A percentile compares a stretch with the other conserved stretches of the same genome.
phyloP scores from a whole-genome alignment of 1,139 yeast genomes.

The Candida buenavistaensis region DNA sequence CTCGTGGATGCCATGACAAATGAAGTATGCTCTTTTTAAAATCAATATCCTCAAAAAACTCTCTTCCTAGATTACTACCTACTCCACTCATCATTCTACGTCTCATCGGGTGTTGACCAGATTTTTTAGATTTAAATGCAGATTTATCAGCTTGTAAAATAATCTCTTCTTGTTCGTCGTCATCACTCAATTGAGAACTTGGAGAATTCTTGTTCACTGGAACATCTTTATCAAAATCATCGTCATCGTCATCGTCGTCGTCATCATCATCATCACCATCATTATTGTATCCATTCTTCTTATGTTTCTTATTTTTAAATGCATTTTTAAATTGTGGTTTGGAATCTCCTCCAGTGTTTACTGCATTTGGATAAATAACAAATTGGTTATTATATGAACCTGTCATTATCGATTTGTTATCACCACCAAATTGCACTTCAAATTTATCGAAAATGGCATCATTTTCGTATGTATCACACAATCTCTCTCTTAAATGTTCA shows the following conservation, averaged over 20 bases:
- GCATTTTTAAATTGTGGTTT: constrained; percentile 13
- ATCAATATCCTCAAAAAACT: constrained; percentile 85
- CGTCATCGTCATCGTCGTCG: constrained; percentile 42
- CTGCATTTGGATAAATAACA: constrained; percentile 90
- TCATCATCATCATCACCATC: constrained; percentile 35
- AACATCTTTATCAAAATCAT: constrained; percentile 38
- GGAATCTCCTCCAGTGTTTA: constrained; percentile 18
- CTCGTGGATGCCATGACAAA: constrained; percentile 97
- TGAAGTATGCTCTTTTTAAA: constrained; percentile 94
- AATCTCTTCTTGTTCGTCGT: constrained; percentile 65
- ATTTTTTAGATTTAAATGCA: constrained; percentile 84
- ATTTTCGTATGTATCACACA: constrained; percentile 97
- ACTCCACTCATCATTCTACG: constrained; percentile 49
- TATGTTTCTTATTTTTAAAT: constrained; percentile 15
- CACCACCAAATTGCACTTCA: constrained; percentile 94
- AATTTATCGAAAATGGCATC: constrained; percentile 98
- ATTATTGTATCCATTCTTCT: constrained; percentile 19
- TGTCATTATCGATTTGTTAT: constrained; percentile 89
- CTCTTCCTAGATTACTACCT: constrained; percentile 41
- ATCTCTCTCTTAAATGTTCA: constrained; percentile 87
- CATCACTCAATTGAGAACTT: constrained; percentile 36
- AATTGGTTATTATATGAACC: constrained; percentile 97
- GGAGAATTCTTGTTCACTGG: constrained; percentile 39
- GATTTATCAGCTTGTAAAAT: constrained; percentile 96
- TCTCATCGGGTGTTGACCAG: constrained; percentile 35